A percentile compares a stretch with the other conserved stretches of the same genome.
Evolutionary conservation across 2,329 filamentous ascomycete species (phyloP).

Genomic region (Bipolaris bicolor): DNA sequence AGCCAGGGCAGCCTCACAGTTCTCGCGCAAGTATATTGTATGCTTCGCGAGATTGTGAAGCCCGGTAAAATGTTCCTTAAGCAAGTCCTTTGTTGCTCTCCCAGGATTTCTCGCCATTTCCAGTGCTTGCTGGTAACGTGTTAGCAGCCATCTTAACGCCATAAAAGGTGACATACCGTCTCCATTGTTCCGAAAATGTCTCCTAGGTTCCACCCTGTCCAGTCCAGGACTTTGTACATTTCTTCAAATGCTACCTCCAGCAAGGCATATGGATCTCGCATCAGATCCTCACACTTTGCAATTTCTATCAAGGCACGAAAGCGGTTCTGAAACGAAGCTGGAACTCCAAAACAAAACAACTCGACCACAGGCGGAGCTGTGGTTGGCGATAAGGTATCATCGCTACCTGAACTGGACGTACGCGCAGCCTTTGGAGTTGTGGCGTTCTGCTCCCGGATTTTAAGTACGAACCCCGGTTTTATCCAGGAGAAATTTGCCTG

Average conservation of each 20-base stretch:
- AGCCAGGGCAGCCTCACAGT: conserved; percentile 38
- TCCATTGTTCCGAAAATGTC: conserved; percentile 43
- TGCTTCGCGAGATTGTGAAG: conserved; percentile 52
- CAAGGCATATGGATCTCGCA: conserved; percentile 42
- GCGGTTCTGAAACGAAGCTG: conserved; percentile 21
- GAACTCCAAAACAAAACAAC: conserved; percentile 40
- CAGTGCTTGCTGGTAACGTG: conserved; percentile 25
- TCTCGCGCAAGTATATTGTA: conserved; percentile 47
- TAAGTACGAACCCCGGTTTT: conserved; percentile 35
- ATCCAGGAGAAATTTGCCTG: conserved; percentile 36
- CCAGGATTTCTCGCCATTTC: conserved; percentile 26
- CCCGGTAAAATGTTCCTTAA: conserved; percentile 26
- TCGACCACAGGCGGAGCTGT: conserved; percentile 18
- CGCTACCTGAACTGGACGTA: conserved; percentile 22
- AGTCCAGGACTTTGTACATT: conserved; percentile 41
- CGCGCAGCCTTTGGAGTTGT: conserved; percentile 10
- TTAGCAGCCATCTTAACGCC: conserved; percentile 5
- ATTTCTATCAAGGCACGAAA: conserved; percentile 21
- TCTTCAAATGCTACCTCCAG: conserved; percentile 42
- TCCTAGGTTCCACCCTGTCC: conserved; percentile 35
- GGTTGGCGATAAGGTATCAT: conserved; percentile 10
- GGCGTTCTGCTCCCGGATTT: conserved; percentile 15
- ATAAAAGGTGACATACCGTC: conserved; percentile 21
- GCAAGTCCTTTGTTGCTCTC: conserved; percentile 26
- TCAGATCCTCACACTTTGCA: conserved; percentile 26